Conservation (phyloP, 192 early-diverging fungal species). For the Rhizophagus sp. region DNA sequence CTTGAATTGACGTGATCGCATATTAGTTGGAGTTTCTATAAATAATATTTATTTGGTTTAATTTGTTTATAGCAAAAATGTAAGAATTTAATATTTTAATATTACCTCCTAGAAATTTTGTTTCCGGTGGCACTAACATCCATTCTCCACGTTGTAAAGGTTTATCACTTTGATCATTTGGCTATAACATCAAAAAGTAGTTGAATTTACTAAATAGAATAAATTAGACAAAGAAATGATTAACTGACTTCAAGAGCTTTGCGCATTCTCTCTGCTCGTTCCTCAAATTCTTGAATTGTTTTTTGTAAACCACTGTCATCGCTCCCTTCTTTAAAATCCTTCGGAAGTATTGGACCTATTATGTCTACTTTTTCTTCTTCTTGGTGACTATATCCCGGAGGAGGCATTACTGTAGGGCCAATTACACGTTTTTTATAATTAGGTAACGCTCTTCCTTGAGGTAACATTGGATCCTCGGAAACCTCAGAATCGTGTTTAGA, state of each 20-base stretch:
- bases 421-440: conserved; percentile 32
- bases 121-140: conserved; percentile 63
- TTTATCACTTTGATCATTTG: conserved; percentile 6
- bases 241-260: conserved; percentile 35
- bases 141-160: conserved; percentile 52
- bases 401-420: conserved; percentile 37
- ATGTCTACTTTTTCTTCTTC: conserved; percentile 39
- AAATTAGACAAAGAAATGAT: background rate
- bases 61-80: background rate
- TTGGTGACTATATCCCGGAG: conserved; percentile 22
- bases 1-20: conserved; percentile 49
- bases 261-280: conserved; percentile 45
- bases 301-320: conserved; percentile 28
- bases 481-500: background rate
- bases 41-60: background rate
- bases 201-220: background rate
- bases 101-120: conserved; percentile 33
- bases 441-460: conserved; percentile 25
- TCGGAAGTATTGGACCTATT: conserved; percentile 43
- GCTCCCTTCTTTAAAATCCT: conserved; percentile 1
- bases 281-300: conserved; percentile 41
- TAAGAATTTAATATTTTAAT: background rate
- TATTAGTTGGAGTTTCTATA: conserved; percentile 24
- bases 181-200: background rate
- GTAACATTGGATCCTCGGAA: conserved; percentile 20